Evolutionary conservation across 2,329 filamentous ascomycete species (phyloP).

Genomic region (Lecanosticta acicola): DNA sequence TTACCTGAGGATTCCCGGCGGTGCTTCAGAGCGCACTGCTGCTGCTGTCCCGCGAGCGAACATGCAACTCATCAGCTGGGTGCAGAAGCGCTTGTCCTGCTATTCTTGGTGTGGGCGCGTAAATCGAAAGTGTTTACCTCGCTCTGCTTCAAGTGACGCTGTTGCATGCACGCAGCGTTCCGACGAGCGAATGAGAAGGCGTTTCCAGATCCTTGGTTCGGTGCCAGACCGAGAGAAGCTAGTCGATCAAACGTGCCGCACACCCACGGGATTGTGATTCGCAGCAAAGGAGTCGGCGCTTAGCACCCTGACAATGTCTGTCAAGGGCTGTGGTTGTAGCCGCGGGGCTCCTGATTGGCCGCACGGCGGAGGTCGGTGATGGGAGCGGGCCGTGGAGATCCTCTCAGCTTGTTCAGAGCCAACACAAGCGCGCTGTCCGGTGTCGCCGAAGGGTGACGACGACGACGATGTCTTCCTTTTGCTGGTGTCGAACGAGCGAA

Average conservation of each 20-base stretch:
- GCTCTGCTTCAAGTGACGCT: slow-evolving; percentile 13
- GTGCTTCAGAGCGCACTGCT: slow-evolving; percentile 20
- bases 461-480: background rate
- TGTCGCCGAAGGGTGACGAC: slow-evolving; percentile 5
- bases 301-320: slow-evolving; percentile 11
- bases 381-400: background rate
- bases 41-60: slow-evolving; percentile 15
- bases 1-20: slow-evolving; percentile 22
- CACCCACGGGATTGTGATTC: slow-evolving; percentile 11
- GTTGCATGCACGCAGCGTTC: slow-evolving; percentile 10
- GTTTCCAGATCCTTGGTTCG: slow-evolving; percentile 11
- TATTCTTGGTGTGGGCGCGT: slow-evolving; percentile 29
- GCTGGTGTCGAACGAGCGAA: background rate
- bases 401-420: background rate
- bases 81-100: slow-evolving; percentile 18
- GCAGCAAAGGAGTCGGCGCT: slow-evolving; percentile 14
- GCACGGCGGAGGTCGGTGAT: background rate
- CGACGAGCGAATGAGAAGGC: slow-evolving; percentile 12
- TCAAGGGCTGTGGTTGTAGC: slow-evolving; percentile 8
- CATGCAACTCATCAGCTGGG: slow-evolving; percentile 15
- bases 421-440: slow-evolving; percentile 6
- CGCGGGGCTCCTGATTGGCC: slow-evolving; percentile 11
- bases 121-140: slow-evolving; percentile 15
- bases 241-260: slow-evolving; percentile 14
- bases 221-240: slow-evolving; percentile 2